Conservation (phyloP, 495 filamentous ascomycete genomes). For the Geoglossum glabrum region DNA sequence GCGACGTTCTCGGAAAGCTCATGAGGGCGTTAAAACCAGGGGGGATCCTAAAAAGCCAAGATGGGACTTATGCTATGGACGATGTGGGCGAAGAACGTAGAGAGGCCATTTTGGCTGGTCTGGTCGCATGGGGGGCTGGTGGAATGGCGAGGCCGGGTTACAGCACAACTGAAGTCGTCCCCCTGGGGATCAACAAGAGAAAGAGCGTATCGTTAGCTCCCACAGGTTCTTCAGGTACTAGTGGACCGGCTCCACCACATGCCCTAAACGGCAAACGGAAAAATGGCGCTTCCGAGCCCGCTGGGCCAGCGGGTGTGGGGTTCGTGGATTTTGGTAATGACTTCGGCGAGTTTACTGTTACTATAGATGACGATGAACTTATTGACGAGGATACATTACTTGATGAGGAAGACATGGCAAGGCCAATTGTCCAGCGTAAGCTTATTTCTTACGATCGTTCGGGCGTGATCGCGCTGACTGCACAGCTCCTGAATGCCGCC, state of each 20-base stretch:
- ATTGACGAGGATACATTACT: constrained; percentile 82
- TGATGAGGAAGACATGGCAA: constrained; percentile 57
- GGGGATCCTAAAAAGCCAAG: constrained; percentile 47
- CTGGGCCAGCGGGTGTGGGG: constrained; percentile 39
- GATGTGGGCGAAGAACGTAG: constrained; percentile 27
- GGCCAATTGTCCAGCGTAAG: constrained; percentile 58
- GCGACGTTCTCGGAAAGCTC: constrained; percentile 47
- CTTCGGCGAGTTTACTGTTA: no score
- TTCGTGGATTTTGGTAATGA: constrained; percentile 55
- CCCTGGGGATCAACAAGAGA: constrained; percentile 48
- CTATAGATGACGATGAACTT: constrained; percentile 54
- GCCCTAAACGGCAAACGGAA: constrained; percentile 22
- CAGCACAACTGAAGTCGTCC: constrained; percentile 40
- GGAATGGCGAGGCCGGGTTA: constrained; percentile 58
- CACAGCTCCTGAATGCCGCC: constrained; percentile 62
- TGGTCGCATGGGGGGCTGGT: constrained; percentile 35
- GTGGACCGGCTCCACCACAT: neutral
- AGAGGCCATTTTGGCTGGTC: constrained; percentile 67
- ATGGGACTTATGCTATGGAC: constrained; percentile 32
- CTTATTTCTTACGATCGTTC: constrained; percentile 8
- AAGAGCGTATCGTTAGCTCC: constrained; percentile 16
- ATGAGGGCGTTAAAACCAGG: constrained; percentile 49
- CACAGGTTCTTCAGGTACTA: neutral
- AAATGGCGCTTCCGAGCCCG: constrained; percentile 16
- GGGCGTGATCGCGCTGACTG: constrained; percentile 7